These are phyloP conservation scores for Lepraria neglecta DNA, from an alignment of 495 filamentous ascomycete genomes.

Conservation along the genomic window DNA sequence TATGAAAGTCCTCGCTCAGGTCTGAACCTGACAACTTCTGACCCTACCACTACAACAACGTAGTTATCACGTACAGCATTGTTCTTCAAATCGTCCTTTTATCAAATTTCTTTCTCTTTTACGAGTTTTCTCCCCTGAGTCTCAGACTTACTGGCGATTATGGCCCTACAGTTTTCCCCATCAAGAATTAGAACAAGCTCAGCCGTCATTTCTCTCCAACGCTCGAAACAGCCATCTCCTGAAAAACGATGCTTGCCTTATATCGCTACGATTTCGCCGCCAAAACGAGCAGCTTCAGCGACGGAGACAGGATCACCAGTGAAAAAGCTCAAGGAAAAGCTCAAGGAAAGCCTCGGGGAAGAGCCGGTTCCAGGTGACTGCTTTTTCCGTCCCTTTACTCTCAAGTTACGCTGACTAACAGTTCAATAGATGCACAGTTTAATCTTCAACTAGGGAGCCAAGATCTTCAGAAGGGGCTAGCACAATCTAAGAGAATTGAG, in stretches of 20 bases:
- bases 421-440: background rate
- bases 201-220: no score
- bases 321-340: constrained; percentile 1
- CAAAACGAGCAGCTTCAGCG: background rate
- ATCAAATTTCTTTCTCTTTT: no score
- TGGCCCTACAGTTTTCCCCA: background rate
- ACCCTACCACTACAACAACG: no score
- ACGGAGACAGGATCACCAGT: background rate
- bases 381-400: background rate
- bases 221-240: background rate
- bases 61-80: no score
- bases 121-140: no score
- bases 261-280: background rate
- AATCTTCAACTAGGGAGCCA: background rate
- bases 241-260: background rate
- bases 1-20: no score
- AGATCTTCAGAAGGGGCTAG: background rate
- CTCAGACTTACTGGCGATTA: no score
- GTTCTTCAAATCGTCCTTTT: no score
- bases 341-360: background rate
- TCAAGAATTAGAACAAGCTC: background rate
- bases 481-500: constrained; percentile 15
- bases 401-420: background rate
- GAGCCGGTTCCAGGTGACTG: background rate
- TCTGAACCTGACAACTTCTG: no score